These are phyloP conservation scores for Talaromyces stipitatus DNA, from an alignment of 495 filamentous ascomycete species.

Conservation along the genomic window DNA sequence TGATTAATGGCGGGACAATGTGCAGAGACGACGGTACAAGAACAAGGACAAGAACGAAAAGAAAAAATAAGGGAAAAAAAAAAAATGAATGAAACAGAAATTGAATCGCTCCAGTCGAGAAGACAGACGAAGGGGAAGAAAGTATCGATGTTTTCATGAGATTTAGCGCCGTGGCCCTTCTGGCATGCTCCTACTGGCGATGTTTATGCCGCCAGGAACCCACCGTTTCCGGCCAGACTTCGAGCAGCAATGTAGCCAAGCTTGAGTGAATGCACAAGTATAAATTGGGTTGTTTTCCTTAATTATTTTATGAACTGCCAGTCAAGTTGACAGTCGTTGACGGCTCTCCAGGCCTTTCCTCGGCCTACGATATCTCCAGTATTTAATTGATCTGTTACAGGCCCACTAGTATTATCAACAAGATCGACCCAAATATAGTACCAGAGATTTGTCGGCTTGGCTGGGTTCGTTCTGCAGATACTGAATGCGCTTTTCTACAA, in stretches of 20 bases:
- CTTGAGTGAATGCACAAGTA: too few relatives aligned
- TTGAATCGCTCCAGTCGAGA: background rate
- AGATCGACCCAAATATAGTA: background rate
- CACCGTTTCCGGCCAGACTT: background rate
- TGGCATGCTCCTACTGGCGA: background rate
- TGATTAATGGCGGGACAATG: background rate
- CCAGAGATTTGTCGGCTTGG: background rate
- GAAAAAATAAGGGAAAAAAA: background rate
- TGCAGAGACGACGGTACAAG: background rate
- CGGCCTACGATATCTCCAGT: too few relatives aligned
- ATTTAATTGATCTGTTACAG: background rate
- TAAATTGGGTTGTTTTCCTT: too few relatives aligned
- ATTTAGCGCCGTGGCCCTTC: background rate
- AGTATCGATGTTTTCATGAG: constrained; percentile 1
- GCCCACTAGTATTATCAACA: background rate
- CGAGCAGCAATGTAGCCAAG: too few relatives aligned
- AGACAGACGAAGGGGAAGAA: background rate
- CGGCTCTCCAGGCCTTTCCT: too few relatives aligned
- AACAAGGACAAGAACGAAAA: background rate
- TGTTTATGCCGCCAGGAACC: background rate
- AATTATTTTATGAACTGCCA: too few relatives aligned
- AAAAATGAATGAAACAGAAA: background rate
- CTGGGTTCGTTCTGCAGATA: background rate
- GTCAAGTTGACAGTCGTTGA: too few relatives aligned
- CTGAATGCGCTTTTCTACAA: background rate